These are phyloP conservation scores for Phytophthora boehmeriae DNA, from an alignment of 352 stramenopile species.

Conservation along the genomic window DNA sequence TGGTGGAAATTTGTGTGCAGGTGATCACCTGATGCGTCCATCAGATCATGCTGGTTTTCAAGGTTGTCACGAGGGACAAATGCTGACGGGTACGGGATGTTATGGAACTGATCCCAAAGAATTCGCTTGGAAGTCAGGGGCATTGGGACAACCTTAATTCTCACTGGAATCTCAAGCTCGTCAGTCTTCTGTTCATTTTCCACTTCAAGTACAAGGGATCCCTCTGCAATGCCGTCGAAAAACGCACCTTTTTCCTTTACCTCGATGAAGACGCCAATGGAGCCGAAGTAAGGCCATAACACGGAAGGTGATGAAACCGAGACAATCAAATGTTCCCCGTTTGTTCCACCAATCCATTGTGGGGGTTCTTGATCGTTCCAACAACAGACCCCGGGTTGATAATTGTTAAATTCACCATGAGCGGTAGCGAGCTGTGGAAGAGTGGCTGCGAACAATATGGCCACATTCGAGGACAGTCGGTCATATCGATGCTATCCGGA, in stretches of 20 bases:
- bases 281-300: conserved; percentile 74
- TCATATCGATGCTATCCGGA: conserved; percentile 68
- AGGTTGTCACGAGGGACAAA: conserved; percentile 85
- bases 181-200: conserved; percentile 45
- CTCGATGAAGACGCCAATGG: conserved; percentile 72
- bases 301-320: conserved; percentile 53
- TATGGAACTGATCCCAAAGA: conserved; percentile 91
- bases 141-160: conserved; percentile 54
- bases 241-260: conserved; percentile 50
- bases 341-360: conserved; percentile 49
- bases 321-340: conserved; percentile 59
- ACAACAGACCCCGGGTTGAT: conserved; percentile 64
- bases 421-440: conserved; percentile 69
- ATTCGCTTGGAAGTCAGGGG: conserved; percentile 57
- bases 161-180: conserved; percentile 50
- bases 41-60: conserved; percentile 60
- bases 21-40: conserved; percentile 84
- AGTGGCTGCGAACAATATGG: conserved; percentile 83
- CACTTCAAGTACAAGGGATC: conserved; percentile 52
- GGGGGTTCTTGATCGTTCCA: conserved; percentile 50
- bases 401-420: conserved; percentile 89
- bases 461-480: conserved; percentile 89
- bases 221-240: conserved; percentile 48
- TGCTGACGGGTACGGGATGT: conserved; percentile 84
- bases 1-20: conserved; percentile 88